These are phyloP conservation scores for Fusarium sp. DNA, from an alignment of 2,329 filamentous ascomycete species.

Conservation along the genomic window DNA sequence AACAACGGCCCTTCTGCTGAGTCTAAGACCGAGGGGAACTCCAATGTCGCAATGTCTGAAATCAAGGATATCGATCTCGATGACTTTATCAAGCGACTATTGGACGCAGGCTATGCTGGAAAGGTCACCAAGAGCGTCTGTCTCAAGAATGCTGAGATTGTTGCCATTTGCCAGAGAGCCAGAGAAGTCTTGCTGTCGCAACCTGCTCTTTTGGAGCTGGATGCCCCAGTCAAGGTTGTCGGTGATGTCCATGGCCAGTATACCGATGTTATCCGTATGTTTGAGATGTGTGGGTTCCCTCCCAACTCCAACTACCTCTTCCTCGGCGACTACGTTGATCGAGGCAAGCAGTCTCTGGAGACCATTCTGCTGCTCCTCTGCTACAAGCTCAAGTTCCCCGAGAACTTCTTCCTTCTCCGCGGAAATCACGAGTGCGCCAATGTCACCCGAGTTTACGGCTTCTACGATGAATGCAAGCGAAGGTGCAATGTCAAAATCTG, in stretches of 20 bases:
- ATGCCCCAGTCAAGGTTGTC: conserved; percentile 98
- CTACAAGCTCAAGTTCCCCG: conserved; percentile 99
- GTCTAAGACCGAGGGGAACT: conserved; percentile 56
- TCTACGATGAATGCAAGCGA: conserved; percentile 99
- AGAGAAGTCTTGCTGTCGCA: conserved; percentile 92
- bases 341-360: conserved; percentile 98
- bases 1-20: conserved; percentile 59
- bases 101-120: conserved; percentile 94
- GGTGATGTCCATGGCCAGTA: conserved; percentile 99
- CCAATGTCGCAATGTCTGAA: conserved; percentile 83
- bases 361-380: conserved; percentile 96
- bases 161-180: conserved; percentile 88
- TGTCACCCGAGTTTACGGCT: conserved; percentile 99
- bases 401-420: conserved; percentile 99
- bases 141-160: conserved; percentile 97
- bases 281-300: conserved; percentile 98
- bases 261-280: conserved; percentile 95
- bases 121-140: conserved; percentile 99
- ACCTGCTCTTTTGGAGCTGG: conserved; percentile 89
- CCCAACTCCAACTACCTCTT: conserved; percentile 99
- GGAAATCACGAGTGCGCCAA: conserved; percentile 99
- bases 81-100: conserved; percentile 93
- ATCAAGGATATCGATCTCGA: conserved; percentile 94
- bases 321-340: conserved; percentile 97
- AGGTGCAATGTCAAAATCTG: conserved; percentile 99